These are phyloP conservation scores for Chlamydomonas sp. DNA, from an alignment of 139 green algal genomes.

Conservation along the genomic window DNA sequence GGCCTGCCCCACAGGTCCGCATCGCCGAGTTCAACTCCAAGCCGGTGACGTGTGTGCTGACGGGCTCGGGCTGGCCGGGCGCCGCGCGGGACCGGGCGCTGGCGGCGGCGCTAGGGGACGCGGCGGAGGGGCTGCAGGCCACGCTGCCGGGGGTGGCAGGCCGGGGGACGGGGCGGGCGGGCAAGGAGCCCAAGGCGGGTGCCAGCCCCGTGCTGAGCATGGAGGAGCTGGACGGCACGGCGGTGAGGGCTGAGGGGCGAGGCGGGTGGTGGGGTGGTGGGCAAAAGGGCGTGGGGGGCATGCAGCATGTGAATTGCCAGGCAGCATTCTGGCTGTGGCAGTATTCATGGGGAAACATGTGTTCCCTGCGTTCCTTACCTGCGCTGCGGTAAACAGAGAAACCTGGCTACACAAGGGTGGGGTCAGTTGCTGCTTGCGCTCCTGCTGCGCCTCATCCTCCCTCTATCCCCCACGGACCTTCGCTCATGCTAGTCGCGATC, in stretches of 20 bases:
- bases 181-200: neutral
- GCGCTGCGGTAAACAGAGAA: too few relatives aligned
- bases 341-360: too few relatives aligned
- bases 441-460: neutral
- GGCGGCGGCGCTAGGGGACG: neutral
- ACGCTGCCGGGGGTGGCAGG: neutral
- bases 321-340: too few relatives aligned
- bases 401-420: too few relatives aligned
- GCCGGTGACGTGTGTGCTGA: slow-evolving; percentile 49
- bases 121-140: neutral
- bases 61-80: slow-evolving; percentile 51
- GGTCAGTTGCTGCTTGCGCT: neutral
- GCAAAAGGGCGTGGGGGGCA: too few relatives aligned
- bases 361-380: too few relatives aligned
- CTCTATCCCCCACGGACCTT: neutral
- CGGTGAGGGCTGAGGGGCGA: slow-evolving; percentile 15
- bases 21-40: slow-evolving; percentile 63
- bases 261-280: too few relatives aligned
- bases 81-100: slow-evolving; percentile 43
- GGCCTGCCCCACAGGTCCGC: slow-evolving; percentile 32
- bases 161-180: neutral
- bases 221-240: slow-evolving; percentile 48
- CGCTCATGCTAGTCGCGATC: neutral
- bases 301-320: too few relatives aligned
- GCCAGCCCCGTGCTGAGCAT: slow-evolving; percentile 32